Percentiles rank a stretch among this genome's conserved stretches.
These are phyloP conservation scores for Chytridium lagenaria DNA, from an alignment of 371 early-diverging fungal genomes.

Conservation along the genomic window DNA sequence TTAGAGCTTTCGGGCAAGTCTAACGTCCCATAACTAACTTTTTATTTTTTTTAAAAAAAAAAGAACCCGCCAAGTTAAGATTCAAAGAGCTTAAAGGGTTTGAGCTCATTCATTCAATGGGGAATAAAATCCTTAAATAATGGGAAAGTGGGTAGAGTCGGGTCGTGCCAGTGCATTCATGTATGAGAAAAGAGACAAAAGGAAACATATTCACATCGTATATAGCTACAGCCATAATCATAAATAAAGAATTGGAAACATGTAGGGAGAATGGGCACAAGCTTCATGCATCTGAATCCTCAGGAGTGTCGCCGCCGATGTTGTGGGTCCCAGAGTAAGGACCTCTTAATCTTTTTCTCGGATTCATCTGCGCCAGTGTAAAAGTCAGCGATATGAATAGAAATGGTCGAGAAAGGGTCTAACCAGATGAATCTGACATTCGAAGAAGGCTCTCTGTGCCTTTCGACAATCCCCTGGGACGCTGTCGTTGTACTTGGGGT, in stretches of 20 bases:
- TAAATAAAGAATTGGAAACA: no score
- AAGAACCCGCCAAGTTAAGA: neutral
- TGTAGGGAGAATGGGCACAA: no score
- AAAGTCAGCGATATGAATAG: neutral
- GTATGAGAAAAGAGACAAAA: no score
- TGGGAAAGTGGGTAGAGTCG: no score
- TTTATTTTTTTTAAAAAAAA: no score
- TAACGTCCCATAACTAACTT: neutral
- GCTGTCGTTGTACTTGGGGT: constrained; percentile 27
- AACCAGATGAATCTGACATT: constrained; percentile 29
- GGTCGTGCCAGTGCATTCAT: no score
- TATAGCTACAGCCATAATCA: no score
- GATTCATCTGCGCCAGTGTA: constrained; percentile 23
- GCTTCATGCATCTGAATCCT: no score
- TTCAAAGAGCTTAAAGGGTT: neutral
- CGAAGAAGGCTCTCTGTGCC: constrained; percentile 33
- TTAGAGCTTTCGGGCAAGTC: neutral
- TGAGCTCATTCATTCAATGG: neutral
- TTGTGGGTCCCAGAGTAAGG: constrained; percentile 19
- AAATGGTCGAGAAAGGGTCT: neutral
- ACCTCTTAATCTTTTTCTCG: constrained; percentile 14
- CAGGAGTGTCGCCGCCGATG: no score
- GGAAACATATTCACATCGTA: no score
- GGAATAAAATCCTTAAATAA: neutral
- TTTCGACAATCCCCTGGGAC: constrained; percentile 31